Evolutionary conservation across 2,329 filamentous ascomycete species (phyloP).

Genomic region (Pseudogymnoascus sp.): DNA sequence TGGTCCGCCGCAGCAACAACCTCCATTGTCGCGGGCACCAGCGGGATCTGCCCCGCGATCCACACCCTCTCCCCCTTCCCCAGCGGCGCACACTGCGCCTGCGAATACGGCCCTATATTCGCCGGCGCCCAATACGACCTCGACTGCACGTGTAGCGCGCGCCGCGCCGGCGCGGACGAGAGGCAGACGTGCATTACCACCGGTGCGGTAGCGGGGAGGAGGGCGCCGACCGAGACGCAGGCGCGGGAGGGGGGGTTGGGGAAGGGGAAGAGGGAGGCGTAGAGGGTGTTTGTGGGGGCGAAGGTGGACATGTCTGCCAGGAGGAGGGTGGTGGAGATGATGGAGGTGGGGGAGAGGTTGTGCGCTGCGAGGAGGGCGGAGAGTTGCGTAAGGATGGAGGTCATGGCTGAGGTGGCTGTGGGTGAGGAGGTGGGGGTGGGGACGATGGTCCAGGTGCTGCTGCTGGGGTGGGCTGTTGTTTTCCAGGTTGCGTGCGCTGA

Average conservation of each 20-base stretch:
- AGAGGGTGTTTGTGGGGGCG: constrained; percentile 37
- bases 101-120: constrained; percentile 95
- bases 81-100: constrained; percentile 60
- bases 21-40: constrained; percentile 71
- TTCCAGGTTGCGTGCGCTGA: not conserved
- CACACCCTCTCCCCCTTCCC: constrained; percentile 36
- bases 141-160: constrained; percentile 79
- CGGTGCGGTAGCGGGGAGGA: constrained; percentile 50
- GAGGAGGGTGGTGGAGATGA: constrained; percentile 40
- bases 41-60: constrained; percentile 84
- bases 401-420: constrained; percentile 14
- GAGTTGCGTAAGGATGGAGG: not conserved
- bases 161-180: constrained; percentile 31
- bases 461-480: not conserved
- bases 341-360: constrained; percentile 23
- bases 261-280: constrained; percentile 62
- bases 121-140: constrained; percentile 95
- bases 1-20: constrained; percentile 33
- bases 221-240: constrained; percentile 67
- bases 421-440: constrained; percentile 13
- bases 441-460: not conserved
- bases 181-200: constrained; percentile 49
- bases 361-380: not conserved
- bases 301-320: constrained; percentile 3
- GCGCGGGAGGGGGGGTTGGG: constrained; percentile 81